Conservation (phyloP, 352 stramenopile genomes). For the Pythium angustatum region DNA sequence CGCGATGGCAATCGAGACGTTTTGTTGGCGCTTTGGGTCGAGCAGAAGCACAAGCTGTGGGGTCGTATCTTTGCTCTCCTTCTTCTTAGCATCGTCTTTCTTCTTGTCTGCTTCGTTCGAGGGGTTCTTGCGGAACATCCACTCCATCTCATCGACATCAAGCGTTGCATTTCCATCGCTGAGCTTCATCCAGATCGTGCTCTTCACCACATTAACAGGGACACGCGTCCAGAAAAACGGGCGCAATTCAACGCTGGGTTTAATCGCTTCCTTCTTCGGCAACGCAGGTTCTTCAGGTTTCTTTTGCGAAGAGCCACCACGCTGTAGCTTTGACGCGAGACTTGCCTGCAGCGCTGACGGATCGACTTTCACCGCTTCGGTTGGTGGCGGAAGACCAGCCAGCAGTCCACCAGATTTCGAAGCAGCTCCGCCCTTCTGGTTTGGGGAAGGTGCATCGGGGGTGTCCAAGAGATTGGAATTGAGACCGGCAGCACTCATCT, state of each 20-base stretch:
- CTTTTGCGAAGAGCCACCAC: constrained; percentile 38
- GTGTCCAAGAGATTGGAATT: constrained; percentile 69
- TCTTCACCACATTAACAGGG: constrained; percentile 85
- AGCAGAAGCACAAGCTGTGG: constrained; percentile 88
- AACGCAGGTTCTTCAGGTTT: constrained; percentile 68
- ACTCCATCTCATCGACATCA: constrained; percentile 85
- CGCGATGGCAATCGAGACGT: constrained; percentile 97
- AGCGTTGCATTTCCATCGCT: constrained; percentile 67
- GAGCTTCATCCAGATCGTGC: constrained; percentile 86
- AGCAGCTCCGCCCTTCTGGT: constrained; percentile 40
- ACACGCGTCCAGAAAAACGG: constrained; percentile 90
- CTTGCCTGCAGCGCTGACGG: constrained; percentile 61
- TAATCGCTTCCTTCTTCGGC: constrained; percentile 86
- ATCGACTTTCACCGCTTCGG: constrained; percentile 72
- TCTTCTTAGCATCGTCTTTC: constrained; percentile 74
- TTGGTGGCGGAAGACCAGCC: constrained; percentile 56
- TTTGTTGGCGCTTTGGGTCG: constrained; percentile 96
- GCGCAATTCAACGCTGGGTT: constrained; percentile 86
- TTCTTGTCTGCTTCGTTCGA: constrained; percentile 59
- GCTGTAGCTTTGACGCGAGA: constrained; percentile 50
- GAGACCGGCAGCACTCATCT: constrained; percentile 81
- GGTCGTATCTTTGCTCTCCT: constrained; percentile 49
- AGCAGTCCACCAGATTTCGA: constrained; percentile 35
- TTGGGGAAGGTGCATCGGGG: constrained; percentile 70
- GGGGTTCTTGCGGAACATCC: constrained; percentile 88